Evolutionary conservation across 2,329 filamentous ascomycete genomes (phyloP).

Genomic region (Neopestalotiopsis sp.): DNA sequence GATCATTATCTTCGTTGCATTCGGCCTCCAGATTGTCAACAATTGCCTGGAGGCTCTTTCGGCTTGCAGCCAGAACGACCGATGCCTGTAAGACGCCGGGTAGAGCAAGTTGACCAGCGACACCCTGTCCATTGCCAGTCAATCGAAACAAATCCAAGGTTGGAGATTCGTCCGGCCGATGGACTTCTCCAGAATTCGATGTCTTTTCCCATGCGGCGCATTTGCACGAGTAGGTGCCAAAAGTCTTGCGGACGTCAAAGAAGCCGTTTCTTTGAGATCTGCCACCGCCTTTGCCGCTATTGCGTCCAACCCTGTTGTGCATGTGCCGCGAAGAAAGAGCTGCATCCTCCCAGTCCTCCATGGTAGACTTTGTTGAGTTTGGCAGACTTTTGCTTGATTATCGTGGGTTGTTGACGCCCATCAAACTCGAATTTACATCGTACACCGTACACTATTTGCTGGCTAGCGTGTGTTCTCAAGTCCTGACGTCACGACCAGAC

Average conservation of each 20-base stretch:
- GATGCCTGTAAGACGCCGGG: slow-evolving; percentile 20
- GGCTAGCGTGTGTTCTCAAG: neutral
- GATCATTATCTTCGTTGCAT: neutral
- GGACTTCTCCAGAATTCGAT: neutral
- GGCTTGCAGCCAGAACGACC: slow-evolving; percentile 27
- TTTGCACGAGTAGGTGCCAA: slow-evolving; percentile 27
- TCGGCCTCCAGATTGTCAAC: neutral
- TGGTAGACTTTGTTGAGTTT: neutral
- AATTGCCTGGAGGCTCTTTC: slow-evolving; percentile 20
- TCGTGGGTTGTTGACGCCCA: neutral
- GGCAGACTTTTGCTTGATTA: neutral
- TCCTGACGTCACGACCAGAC: slow-evolving; percentile 4
- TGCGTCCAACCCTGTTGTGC: slow-evolving; percentile 28
- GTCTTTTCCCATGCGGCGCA: slow-evolving; percentile 18
- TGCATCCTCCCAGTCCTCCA: slow-evolving; percentile 29
- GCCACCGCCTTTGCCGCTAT: slow-evolving; percentile 18
- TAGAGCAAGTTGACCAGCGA: slow-evolving; percentile 24
- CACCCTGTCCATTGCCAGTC: slow-evolving; percentile 24
- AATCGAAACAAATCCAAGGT: slow-evolving; percentile 28
- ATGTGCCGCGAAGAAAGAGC: slow-evolving; percentile 29
- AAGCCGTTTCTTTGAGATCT: slow-evolving; percentile 11
- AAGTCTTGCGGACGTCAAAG: slow-evolving; percentile 26
- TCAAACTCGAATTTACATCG: neutral
- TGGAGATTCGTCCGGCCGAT: neutral
- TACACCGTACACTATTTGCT: neutral